Conservation (phyloP, 768 basidiomycete genomes). For the Tylopilus cervinicoccineus region DNA sequence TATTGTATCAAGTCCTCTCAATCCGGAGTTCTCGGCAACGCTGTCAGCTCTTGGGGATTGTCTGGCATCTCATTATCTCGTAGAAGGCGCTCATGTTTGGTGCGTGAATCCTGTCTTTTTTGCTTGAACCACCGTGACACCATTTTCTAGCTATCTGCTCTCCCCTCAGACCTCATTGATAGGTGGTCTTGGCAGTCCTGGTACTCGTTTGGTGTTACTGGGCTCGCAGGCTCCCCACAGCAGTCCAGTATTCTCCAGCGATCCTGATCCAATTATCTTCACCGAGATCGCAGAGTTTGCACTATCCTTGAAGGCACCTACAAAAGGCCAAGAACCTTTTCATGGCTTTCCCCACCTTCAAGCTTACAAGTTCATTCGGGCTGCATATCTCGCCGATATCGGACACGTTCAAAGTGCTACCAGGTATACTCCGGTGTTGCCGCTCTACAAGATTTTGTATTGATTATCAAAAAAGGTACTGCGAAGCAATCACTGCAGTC, state of each 20-base stretch:
- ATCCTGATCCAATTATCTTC: slow-evolving; percentile 75
- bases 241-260: slow-evolving; percentile 51
- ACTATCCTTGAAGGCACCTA: slow-evolving; percentile 60
- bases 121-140: slow-evolving; percentile 1
- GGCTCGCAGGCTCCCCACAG: slow-evolving; percentile 61
- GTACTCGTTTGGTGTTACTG: slow-evolving; percentile 66
- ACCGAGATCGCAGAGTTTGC: slow-evolving; percentile 94
- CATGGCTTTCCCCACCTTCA: slow-evolving; percentile 82
- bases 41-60: slow-evolving; percentile 84
- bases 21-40: slow-evolving; percentile 65
- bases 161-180: slow-evolving; percentile 77
- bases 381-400: slow-evolving; percentile 70
- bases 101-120: slow-evolving; percentile 30
- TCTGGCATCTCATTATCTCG: slow-evolving; percentile 64
- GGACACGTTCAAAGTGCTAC: slow-evolving; percentile 76
- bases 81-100: slow-evolving; percentile 92
- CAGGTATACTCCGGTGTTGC: slow-evolving; percentile 43
- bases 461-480: slow-evolving; percentile 68
- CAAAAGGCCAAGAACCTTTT: slow-evolving; percentile 86
- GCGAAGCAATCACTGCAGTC: slow-evolving; percentile 78
- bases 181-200: slow-evolving; percentile 63
- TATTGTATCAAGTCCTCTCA: slow-evolving; percentile 69
- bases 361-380: slow-evolving; percentile 80
- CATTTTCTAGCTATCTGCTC: slow-evolving; percentile 66
- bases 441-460: not conserved